Conservation (phyloP, 768 basidiomycete species). For the Collybiopsis luxurians region DNA sequence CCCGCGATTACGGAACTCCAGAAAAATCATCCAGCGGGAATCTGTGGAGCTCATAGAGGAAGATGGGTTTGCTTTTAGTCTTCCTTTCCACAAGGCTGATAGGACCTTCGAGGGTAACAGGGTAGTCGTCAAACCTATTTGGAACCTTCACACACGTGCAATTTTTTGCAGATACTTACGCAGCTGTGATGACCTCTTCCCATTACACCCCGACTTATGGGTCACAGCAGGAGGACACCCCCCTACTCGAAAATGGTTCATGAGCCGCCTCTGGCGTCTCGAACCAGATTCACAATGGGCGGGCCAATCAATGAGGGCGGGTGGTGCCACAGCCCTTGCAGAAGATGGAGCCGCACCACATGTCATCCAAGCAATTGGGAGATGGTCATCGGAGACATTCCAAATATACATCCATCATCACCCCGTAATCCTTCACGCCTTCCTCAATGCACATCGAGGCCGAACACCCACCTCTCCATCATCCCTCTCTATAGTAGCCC, state of each 20-base stretch:
- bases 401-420: constrained; percentile 13
- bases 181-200: not conserved
- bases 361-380: constrained; percentile 23
- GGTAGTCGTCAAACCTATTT: not conserved
- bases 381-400: constrained; percentile 25
- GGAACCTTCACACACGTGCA: not conserved
- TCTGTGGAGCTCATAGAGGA: constrained; percentile 5
- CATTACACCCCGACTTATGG: constrained; percentile 18
- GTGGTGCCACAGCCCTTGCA: constrained; percentile 28
- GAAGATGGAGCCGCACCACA: constrained; percentile 14
- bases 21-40: constrained; percentile 15
- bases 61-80: constrained; percentile 4
- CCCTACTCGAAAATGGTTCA: constrained; percentile 28
- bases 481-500: too few species aligned
- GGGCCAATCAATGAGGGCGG: constrained; percentile 29
- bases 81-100: constrained; percentile 26
- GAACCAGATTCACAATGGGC: constrained; percentile 12
- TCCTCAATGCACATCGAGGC: too few species aligned
- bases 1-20: not conserved
- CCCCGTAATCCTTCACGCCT: constrained; percentile 3
- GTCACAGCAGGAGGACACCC: constrained; percentile 16
- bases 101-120: constrained; percentile 16
- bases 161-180: not conserved
- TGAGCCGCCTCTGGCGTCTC: constrained; percentile 11
- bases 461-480: too few species aligned